Evolutionary conservation across 129 eudicot genomes (phyloP).

Genomic region (Kitagawia praeruptora): DNA sequence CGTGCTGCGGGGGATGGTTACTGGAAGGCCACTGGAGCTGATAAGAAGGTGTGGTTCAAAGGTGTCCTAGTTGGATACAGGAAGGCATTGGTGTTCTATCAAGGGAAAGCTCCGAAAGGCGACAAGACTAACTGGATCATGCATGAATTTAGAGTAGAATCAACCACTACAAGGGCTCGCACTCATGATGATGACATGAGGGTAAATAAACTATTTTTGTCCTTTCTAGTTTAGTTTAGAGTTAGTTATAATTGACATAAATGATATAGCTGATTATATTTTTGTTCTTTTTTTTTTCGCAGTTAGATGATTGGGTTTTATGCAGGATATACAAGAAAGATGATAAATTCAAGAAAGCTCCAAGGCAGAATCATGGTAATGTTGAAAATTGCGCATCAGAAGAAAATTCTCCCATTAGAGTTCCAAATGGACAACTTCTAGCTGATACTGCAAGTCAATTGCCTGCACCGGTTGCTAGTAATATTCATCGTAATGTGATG

Average conservation of each 20-base stretch:
- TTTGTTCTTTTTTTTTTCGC: background rate
- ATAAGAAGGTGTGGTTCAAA: background rate
- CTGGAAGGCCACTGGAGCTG: constrained; percentile 7
- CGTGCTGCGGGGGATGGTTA: constrained; percentile 4
- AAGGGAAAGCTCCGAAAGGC: background rate
- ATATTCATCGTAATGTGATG: background rate
- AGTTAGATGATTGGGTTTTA: constrained; percentile 9
- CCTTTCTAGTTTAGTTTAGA: background rate
- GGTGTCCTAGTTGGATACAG: background rate
- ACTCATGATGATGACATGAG: constrained; percentile 3
- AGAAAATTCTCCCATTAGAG: constrained; percentile 2
- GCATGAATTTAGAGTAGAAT: background rate
- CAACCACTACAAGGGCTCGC: background rate
- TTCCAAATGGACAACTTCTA: background rate
- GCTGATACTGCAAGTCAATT: background rate
- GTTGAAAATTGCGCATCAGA: background rate
- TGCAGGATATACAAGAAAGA: constrained; percentile 9
- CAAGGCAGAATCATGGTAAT: background rate
- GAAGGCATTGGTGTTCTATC: constrained; percentile 9
- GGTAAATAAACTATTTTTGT: background rate
- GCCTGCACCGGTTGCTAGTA: background rate
- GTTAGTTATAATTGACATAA: background rate
- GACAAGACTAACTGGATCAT: constrained; percentile 9
- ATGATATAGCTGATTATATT: background rate
- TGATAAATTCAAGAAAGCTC: background rate